A percentile compares a stretch with the other conserved stretches of the same genome.
Conservation (phyloP, 2,329 filamentous ascomycete species). For the Aspergillus pseudotamarii region DNA sequence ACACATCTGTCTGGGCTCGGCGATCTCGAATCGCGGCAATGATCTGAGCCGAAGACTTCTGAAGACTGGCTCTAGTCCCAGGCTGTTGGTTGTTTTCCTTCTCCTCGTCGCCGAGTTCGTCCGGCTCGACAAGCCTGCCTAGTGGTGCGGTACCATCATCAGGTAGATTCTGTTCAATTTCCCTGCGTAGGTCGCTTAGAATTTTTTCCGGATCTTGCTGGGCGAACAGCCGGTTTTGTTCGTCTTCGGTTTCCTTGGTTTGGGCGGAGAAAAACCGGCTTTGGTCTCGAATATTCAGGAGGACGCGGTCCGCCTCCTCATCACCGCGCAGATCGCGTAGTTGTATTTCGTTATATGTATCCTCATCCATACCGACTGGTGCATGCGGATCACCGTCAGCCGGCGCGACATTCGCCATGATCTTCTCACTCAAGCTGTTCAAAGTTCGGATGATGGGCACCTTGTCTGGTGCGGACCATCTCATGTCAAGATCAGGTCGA, state of each 20-base stretch:
- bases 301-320: slow-evolving; percentile 73
- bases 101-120: slow-evolving; percentile 60
- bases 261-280: slow-evolving; percentile 76
- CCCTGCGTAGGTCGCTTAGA: slow-evolving; percentile 64
- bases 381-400: slow-evolving; percentile 70
- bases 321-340: slow-evolving; percentile 80
- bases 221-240: slow-evolving; percentile 61
- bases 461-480: slow-evolving; percentile 71
- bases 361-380: slow-evolving; percentile 69
- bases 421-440: slow-evolving; percentile 89
- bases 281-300: slow-evolving; percentile 86
- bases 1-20: slow-evolving; percentile 49
- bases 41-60: slow-evolving; percentile 59
- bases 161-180: slow-evolving; percentile 53
- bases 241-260: slow-evolving; percentile 42
- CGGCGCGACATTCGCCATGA: slow-evolving; percentile 84
- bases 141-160: slow-evolving; percentile 68
- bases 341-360: slow-evolving; percentile 72
- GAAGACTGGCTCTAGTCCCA: slow-evolving; percentile 69
- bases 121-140: slow-evolving; percentile 60
- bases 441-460: slow-evolving; percentile 86
- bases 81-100: slow-evolving; percentile 59
- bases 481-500: slow-evolving; percentile 86
- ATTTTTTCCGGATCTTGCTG: slow-evolving; percentile 72
- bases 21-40: slow-evolving; percentile 61